phyloP scores from a whole-genome alignment of 1,284 basidiomycete genomes.

The Cutaneotrichosporon cyanovorans region DNA sequence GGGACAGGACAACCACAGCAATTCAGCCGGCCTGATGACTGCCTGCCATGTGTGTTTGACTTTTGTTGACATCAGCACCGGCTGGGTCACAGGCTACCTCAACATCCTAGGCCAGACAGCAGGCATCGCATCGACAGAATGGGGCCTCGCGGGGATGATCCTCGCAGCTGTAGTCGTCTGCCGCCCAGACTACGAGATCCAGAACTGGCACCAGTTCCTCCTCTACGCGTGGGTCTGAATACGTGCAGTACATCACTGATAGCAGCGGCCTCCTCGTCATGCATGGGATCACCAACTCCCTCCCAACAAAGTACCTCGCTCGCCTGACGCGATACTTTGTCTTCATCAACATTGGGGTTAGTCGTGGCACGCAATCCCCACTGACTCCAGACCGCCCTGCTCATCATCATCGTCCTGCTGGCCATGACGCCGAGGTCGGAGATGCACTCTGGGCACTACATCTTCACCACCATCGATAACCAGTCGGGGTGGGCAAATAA shows the following conservation, averaged over 20 bases:
- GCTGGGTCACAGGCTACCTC: slow-evolving; percentile 67
- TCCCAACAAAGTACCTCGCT: slow-evolving; percentile 73
- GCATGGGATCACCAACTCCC: slow-evolving; percentile 63
- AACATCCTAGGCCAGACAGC: slow-evolving; percentile 66
- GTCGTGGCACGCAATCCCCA: neutral
- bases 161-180: slow-evolving; percentile 51
- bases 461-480: slow-evolving; percentile 53
- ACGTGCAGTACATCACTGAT: slow-evolving; percentile 46
- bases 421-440: slow-evolving; percentile 66
- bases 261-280: slow-evolving; percentile 56
- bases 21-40: too few species aligned
- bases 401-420: slow-evolving; percentile 73
- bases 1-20: too few species aligned
- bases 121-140: slow-evolving; percentile 57
- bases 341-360: slow-evolving; percentile 47
- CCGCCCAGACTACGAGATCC: too few species aligned
- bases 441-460: slow-evolving; percentile 71
- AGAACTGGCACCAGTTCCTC: too few species aligned
- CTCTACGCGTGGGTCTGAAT: too few species aligned
- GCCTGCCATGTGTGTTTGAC: too few species aligned
- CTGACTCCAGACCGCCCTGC: slow-evolving; percentile 36
- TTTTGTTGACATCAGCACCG: slow-evolving; percentile 14
- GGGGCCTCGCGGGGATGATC: slow-evolving; percentile 77
- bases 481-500: slow-evolving; percentile 69
- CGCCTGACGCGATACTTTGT: slow-evolving; percentile 71